These are phyloP conservation scores for Podosphaera fusca DNA, from an alignment of 2,329 filamentous ascomycete species.

Conservation along the genomic window DNA sequence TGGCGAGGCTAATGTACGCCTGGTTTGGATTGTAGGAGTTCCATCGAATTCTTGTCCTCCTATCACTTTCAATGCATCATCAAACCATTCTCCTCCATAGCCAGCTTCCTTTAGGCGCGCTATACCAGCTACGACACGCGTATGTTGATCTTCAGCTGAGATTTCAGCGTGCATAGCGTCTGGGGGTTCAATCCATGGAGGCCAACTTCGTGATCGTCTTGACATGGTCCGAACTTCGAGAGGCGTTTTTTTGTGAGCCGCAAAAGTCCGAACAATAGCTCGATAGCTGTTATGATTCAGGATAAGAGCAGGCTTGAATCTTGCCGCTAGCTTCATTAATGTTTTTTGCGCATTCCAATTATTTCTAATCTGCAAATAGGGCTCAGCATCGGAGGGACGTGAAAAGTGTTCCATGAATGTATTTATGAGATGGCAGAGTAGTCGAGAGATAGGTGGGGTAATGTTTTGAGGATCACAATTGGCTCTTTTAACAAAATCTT, in stretches of 20 bases:
- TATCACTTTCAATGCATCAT: slow-evolving; percentile 26
- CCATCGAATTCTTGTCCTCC: slow-evolving; percentile 28
- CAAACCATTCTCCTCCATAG: slow-evolving; percentile 23
- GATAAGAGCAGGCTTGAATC: slow-evolving; percentile 24
- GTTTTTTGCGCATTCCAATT: slow-evolving; percentile 35
- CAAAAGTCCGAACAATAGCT: slow-evolving; percentile 29
- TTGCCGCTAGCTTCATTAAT: slow-evolving; percentile 28
- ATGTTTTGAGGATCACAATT: slow-evolving; percentile 1
- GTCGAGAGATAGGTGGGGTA: slow-evolving; percentile 3
- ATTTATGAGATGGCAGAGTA: slow-evolving; percentile 20
- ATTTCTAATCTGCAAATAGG: slow-evolving; percentile 20
- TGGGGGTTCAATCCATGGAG: slow-evolving; percentile 32
- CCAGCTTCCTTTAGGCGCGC: slow-evolving; percentile 32
- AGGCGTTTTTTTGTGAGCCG: slow-evolving; percentile 28
- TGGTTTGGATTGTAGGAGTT: slow-evolving; percentile 33
- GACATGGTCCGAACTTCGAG: slow-evolving; percentile 25
- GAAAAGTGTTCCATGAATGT: slow-evolving; percentile 18
- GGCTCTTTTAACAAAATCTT: neutral
- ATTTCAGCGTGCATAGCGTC: slow-evolving; percentile 36
- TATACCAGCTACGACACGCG: slow-evolving; percentile 28
- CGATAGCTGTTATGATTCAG: slow-evolving; percentile 28
- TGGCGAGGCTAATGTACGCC: slow-evolving; percentile 15
- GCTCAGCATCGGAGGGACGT: slow-evolving; percentile 15
- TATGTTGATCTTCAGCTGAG: slow-evolving; percentile 27
- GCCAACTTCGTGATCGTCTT: slow-evolving; percentile 31